phyloP scores from a whole-genome alignment of 23 red algal species.

The Gracilaria domingensis region DNA sequence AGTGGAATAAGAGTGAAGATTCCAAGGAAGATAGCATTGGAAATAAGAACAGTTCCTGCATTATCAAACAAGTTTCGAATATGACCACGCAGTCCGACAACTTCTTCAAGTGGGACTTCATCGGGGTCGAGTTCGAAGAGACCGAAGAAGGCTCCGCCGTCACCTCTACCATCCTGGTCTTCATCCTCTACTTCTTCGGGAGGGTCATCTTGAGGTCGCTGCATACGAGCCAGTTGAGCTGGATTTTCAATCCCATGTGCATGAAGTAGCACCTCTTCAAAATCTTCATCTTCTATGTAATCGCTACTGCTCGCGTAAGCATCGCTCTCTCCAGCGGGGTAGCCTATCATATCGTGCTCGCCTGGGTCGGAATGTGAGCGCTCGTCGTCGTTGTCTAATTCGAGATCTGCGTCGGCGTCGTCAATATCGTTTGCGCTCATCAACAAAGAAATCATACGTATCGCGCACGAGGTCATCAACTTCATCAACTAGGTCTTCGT shows the following conservation, averaged over 20 bases:
- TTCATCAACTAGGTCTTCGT: constrained; percentile 65
- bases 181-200: constrained; percentile 55
- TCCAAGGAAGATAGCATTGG: constrained; percentile 85
- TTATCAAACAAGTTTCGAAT: constrained; percentile 91
- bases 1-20: constrained; percentile 85
- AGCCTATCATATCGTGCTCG: constrained; percentile 14
- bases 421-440: constrained; percentile 43
- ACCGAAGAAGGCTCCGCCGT: constrained; percentile 80
- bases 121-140: constrained; percentile 87
- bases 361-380: constrained; percentile 17
- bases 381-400: constrained; percentile 49
- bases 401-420: neutral
- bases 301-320: constrained; percentile 32
- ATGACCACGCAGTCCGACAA: constrained; percentile 82
- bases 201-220: neutral
- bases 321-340: constrained; percentile 34
- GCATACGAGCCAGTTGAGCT: neutral
- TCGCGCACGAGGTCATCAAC: constrained; percentile 77
- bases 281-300: constrained; percentile 36
- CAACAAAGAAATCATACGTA: constrained; percentile 42
- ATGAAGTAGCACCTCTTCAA: constrained; percentile 24
- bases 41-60: constrained; percentile 85
- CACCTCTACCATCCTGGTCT: constrained; percentile 50
- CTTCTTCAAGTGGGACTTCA: constrained; percentile 85
- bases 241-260: constrained; percentile 14